Evolutionary conservation across 345 rosid species (phyloP).

Genomic region (Citrus maxima): DNA sequence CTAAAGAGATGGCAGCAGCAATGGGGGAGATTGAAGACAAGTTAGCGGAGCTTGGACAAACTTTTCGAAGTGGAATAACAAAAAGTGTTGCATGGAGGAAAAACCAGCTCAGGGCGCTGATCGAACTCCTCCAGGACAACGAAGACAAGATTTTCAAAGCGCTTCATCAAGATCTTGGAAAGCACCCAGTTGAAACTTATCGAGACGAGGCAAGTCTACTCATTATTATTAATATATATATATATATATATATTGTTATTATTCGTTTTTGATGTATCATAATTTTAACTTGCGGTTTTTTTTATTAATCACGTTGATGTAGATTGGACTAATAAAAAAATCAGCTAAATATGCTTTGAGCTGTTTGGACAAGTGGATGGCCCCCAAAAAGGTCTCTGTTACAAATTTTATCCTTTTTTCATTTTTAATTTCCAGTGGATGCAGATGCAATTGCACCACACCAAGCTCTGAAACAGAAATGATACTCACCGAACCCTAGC

Average conservation of each 20-base stretch:
- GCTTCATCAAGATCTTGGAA: constrained; percentile 76
- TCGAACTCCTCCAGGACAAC: constrained; percentile 55
- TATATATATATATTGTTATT: neutral
- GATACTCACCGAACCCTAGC: no score
- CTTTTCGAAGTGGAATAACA: constrained; percentile 55
- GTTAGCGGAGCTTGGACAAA: constrained; percentile 52
- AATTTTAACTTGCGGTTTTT: neutral
- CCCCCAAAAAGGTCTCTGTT: constrained; percentile 54
- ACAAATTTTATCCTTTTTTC: no score
- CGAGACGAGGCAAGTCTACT: constrained; percentile 55
- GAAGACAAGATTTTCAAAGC: constrained; percentile 45
- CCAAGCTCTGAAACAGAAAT: no score
- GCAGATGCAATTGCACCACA: no score
- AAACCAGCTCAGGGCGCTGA: constrained; percentile 52
- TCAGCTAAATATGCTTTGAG: constrained; percentile 49
- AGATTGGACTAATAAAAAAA: constrained; percentile 63
- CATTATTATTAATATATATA: no score
- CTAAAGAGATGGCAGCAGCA: no score
- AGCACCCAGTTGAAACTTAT: constrained; percentile 69
- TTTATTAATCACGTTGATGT: neutral
- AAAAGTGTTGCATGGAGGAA: constrained; percentile 71
- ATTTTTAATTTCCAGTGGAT: no score
- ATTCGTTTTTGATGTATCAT: neutral
- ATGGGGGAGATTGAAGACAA: constrained; percentile 34
- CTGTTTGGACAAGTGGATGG: constrained; percentile 69